These are phyloP conservation scores for Curvularia sp. DNA, from an alignment of 2,329 filamentous ascomycete genomes.

Conservation along the genomic window DNA sequence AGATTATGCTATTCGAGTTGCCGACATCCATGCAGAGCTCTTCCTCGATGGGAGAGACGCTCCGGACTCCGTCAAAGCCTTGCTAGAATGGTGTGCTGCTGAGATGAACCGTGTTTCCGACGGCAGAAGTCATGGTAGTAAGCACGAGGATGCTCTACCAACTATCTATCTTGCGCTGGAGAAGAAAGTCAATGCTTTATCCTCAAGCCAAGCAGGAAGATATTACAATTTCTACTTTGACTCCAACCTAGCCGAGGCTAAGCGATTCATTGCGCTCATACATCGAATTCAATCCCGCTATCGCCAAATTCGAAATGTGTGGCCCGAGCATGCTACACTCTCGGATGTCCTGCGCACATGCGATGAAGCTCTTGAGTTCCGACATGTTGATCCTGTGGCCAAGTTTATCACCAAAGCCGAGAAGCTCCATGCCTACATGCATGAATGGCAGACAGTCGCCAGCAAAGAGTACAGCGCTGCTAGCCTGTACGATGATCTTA, in stretches of 20 bases:
- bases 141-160: conserved; percentile 65
- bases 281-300: conserved; percentile 76
- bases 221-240: conserved; percentile 90
- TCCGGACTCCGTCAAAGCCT: conserved; percentile 34
- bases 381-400: conserved; percentile 82
- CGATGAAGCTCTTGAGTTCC: conserved; percentile 75
- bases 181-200: conserved; percentile 60
- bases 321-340: conserved; percentile 79
- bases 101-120: conserved; percentile 39
- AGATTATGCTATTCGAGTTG: conserved; percentile 45
- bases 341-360: conserved; percentile 79
- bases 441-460: conserved; percentile 95
- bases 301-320: conserved; percentile 67
- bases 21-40: conserved; percentile 45
- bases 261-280: conserved; percentile 74
- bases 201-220: conserved; percentile 41
- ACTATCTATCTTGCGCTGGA: conserved; percentile 71
- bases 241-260: conserved; percentile 76
- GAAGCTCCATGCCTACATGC: conserved; percentile 81
- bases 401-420: conserved; percentile 87
- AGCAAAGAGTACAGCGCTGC: conserved; percentile 77
- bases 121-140: conserved; percentile 34
- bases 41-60: conserved; percentile 33
- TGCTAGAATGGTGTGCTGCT: conserved; percentile 43
- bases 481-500: conserved; percentile 76